These are phyloP conservation scores for Elsinoe australis DNA, from an alignment of 2,329 filamentous ascomycete genomes.

Conservation along the genomic window DNA sequence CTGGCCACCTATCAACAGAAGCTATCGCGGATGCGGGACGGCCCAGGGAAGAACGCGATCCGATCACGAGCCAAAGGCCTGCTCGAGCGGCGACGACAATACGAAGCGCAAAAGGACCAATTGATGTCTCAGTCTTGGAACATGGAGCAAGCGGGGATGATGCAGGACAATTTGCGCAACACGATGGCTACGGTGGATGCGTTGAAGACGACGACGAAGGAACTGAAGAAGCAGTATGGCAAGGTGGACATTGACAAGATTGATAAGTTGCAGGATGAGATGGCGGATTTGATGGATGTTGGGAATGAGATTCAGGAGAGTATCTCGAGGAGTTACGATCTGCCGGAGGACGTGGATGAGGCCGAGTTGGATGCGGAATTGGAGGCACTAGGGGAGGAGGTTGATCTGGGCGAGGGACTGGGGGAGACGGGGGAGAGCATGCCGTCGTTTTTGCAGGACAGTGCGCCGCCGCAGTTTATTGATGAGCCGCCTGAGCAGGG, in stretches of 20 bases:
- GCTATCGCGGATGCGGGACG: slow-evolving; percentile 87
- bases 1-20: slow-evolving; percentile 81
- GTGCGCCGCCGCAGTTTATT: slow-evolving; percentile 73
- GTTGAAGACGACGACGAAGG: slow-evolving; percentile 94
- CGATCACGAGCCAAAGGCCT: slow-evolving; percentile 93
- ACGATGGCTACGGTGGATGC: slow-evolving; percentile 97
- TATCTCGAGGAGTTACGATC: slow-evolving; percentile 81
- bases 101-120: slow-evolving; percentile 90
- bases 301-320: slow-evolving; percentile 98
- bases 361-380: slow-evolving; percentile 91
- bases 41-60: slow-evolving; percentile 84
- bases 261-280: slow-evolving; percentile 94
- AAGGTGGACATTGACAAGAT: slow-evolving; percentile 98
- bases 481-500: slow-evolving; percentile 74
- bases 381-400: slow-evolving; percentile 87
- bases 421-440: slow-evolving; percentile 43
- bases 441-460: slow-evolving; percentile 79
- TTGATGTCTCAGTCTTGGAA: slow-evolving; percentile 94
- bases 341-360: slow-evolving; percentile 96
- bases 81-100: slow-evolving; percentile 85
- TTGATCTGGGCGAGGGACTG: slow-evolving; percentile 67
- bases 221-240: slow-evolving; percentile 85
- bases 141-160: slow-evolving; percentile 96
- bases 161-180: slow-evolving; percentile 98
- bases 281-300: slow-evolving; percentile 95